Base-by-base conservation (phyloP, 2,329 filamentous ascomycete genomes). In the Thermomyces lanuginosus region DNA sequence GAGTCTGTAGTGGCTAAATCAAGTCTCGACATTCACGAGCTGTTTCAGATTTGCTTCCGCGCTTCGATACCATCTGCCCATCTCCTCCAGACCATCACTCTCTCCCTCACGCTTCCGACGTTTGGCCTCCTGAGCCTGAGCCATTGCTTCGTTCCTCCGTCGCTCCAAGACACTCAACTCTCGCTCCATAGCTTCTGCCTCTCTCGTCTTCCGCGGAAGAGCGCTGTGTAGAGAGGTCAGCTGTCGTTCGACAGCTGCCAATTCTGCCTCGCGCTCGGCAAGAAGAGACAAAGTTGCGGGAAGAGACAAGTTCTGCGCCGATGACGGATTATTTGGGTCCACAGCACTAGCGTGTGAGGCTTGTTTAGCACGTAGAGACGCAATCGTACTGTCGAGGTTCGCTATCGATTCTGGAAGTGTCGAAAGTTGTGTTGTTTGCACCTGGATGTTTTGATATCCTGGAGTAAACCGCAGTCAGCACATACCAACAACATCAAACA, bases 331-430 rank as follows among this genome's bases (percentile, higher is more conserved):
- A 16, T 18, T 29, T n/a, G 40, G 33, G 10, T 44, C 39, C 1
- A 42, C 39, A 67, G 73, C 40, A 59, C 64, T 57, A 74, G 79
- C 38, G 66, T 67, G 27, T 69, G 76, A 30, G 70, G 60, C 44
- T 67, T 69, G 31, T 63, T 64, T 34, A 76, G 55, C 45, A 33
- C 54, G 58, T 13, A 72, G 46, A 10, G 44, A 44, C 20, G 55
- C 49, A 36, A 72, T 63, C 2, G 52, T 61, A 2, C 49, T 46
- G 37, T 68, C 58, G 4, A 72, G 49, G 13, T 58, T 54, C 22
- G 58, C 51, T 22, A 72, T 68, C 7, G 64, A 58, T 5, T 48
- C 37, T 0, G 68, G 68, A 1, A 72, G 51, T 2, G 54, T 50
- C 11, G 58, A 56, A 2, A 72, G 51, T 29, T 64, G 58, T 3